Evolutionary conservation across 805 yeast genomes (phyloP).

Genomic region (Candida easanensis): DNA sequence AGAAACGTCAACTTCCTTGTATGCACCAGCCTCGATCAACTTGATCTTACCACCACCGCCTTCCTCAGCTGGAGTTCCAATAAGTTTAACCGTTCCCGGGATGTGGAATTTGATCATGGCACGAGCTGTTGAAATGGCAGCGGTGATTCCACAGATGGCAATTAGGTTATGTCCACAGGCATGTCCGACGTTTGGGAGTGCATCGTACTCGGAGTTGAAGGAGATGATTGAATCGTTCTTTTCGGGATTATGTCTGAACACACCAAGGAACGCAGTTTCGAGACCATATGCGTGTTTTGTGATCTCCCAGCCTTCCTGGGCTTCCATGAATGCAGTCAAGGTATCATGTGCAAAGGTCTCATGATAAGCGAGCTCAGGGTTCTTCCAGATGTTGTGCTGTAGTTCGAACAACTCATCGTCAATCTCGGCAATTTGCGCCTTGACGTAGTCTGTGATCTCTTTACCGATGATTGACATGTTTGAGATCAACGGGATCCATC

Average conservation of each 20-base stretch:
- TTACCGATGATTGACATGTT: conserved; percentile 1
- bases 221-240: conserved; percentile 3
- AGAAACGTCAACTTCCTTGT: conserved; percentile 6
- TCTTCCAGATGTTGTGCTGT: conserved; percentile 12
- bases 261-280: conserved; percentile 8
- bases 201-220: conserved; percentile 13
- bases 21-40: conserved; percentile 12
- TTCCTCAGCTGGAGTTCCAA: conserved; percentile 13
- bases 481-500: no score
- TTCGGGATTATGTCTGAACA: conserved; percentile 1
- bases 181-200: conserved; percentile 12
- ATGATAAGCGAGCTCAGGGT: conserved; percentile 9
- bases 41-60: conserved; percentile 16
- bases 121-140: conserved; percentile 6
- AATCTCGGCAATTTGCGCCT: not conserved
- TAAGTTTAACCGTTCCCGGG: conserved; percentile 9
- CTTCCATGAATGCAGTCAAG: conserved; percentile 4
- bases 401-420: conserved; percentile 6
- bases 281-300: conserved; percentile 7
- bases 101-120: conserved; percentile 12
- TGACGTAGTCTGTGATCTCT: conserved; percentile 5
- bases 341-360: conserved; percentile 10
- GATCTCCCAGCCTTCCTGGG: conserved; percentile 7
- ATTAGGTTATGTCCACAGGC: conserved; percentile 14
- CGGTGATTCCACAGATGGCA: conserved; percentile 12